Evolutionary conservation across 2,329 filamentous ascomycete genomes (phyloP), one percentile per base, ranked within the genome.

Genomic region (Davidsoniella neocaledoniae): DNA sequence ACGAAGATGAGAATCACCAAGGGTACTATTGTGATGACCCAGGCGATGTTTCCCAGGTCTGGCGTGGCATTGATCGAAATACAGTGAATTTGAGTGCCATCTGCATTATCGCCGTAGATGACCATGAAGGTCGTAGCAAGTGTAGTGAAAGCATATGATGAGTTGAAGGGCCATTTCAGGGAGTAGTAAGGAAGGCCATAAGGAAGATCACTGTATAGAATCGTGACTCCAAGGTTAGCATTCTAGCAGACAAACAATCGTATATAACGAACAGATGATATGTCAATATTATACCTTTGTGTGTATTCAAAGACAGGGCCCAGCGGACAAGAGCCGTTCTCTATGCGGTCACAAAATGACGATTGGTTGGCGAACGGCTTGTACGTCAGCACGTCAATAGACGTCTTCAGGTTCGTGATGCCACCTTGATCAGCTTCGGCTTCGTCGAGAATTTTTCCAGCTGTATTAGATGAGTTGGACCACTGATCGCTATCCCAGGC

Each of bases 121-220:
- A 96, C 73, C 50, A 76, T 66, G 45, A 95, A 71, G 0, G 77
- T 86, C 7, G 84, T 72, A 5, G 79, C 73, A 55, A 96, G 79
- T 1, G 88, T 90, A 1, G 85, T 74, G 61, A 98, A 94, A 4
- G 85, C 76, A 62, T 94, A 98, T 0, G 78, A 77, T n/a, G 86
- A 86, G 55, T 72, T 70, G 62, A 96, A 82, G 54, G 86, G 72
- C 62, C 87, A 78, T 26, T 73, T 71, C 29, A 94, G 66, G 49
- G 76, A 79, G 60, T 95, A 81, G 1, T 83, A 81, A 2, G 83
- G 85, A 38, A 94, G 68, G 8, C 62, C 62, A 56, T 69, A 58
- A 8, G 64, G 65, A 16, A 64, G 55, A 47, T 60, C 57, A 49
- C 64, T 67, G 55, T 47, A 46, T 26, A 46, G 39, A 48, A 12